These are phyloP conservation scores for Pseudoperonospora humuli DNA, from an alignment of 352 stramenopile species.

Conservation along the genomic window DNA sequence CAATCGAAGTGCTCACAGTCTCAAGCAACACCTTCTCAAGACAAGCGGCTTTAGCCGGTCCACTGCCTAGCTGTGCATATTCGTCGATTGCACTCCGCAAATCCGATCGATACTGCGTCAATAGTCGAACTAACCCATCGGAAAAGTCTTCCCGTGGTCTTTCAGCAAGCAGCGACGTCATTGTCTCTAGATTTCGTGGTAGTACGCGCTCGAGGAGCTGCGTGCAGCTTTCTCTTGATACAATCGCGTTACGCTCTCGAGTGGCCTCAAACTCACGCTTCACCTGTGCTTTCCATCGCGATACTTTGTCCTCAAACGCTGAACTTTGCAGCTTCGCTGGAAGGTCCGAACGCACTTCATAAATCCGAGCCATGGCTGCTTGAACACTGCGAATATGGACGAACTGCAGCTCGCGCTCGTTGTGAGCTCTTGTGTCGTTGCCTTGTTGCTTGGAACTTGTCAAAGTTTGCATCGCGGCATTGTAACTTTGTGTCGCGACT, in stretches of 20 bases:
- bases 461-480: conserved; percentile 6
- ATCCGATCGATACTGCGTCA: conserved; percentile 59
- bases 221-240: conserved; percentile 13
- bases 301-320: conserved; percentile 23
- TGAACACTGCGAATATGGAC: conserved; percentile 27
- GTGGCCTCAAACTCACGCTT: conserved; percentile 11
- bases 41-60: conserved; percentile 16
- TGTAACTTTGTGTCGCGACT: conserved; percentile 20
- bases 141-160: conserved; percentile 41
- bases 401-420: conserved; percentile 17
- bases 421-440: neutral
- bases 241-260: conserved; percentile 6
- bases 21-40: conserved; percentile 31
- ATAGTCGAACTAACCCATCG: conserved; percentile 34
- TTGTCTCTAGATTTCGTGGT: conserved; percentile 31
- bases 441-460: neutral
- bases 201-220: conserved; percentile 24
- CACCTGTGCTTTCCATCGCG: conserved; percentile 15
- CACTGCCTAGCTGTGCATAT: conserved; percentile 29
- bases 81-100: conserved; percentile 28
- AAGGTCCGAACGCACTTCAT: conserved; percentile 16
- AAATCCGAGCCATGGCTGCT: conserved; percentile 16
- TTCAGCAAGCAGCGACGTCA: conserved; percentile 26
- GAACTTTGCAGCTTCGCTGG: conserved; percentile 26
- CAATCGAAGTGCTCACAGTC: conserved; percentile 35